phyloP scores from a whole-genome alignment of 179 eudicot species.

The Amaranthus tricolor region DNA sequence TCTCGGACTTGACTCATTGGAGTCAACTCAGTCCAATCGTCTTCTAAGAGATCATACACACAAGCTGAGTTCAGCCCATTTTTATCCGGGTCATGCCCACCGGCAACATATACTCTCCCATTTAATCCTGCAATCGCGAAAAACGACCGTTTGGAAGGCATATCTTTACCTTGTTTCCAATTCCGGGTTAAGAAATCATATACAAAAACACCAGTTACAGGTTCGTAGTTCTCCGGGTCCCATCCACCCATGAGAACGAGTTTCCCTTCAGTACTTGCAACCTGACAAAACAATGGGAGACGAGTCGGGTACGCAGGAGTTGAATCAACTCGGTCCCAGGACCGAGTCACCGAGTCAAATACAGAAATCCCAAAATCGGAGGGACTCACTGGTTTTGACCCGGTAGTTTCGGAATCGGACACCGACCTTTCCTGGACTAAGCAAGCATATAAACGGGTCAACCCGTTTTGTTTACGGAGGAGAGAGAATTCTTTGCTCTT shows the following conservation, averaged over 20 bases:
- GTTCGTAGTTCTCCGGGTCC: slow-evolving; percentile 52
- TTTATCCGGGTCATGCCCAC: slow-evolving; percentile 70
- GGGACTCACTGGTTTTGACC: slow-evolving; percentile 22
- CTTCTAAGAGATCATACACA: slow-evolving; percentile 33
- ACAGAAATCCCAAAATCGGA: slow-evolving; percentile 44
- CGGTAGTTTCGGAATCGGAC: not conserved
- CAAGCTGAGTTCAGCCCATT: slow-evolving; percentile 53
- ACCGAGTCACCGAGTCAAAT: slow-evolving; percentile 32
- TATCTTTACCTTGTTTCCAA: slow-evolving; percentile 46
- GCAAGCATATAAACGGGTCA: slow-evolving; percentile 45
- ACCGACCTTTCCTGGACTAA: slow-evolving; percentile 37
- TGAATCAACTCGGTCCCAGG: slow-evolving; percentile 49
- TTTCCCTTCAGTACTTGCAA: slow-evolving; percentile 52
- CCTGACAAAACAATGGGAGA: slow-evolving; percentile 55
- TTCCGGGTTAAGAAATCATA: slow-evolving; percentile 48
- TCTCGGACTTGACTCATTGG: slow-evolving; percentile 63
- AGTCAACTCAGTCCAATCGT: slow-evolving; percentile 60
- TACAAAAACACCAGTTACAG: slow-evolving; percentile 20
- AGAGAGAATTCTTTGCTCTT: slow-evolving; percentile 40
- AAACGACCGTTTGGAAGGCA: slow-evolving; percentile 51
- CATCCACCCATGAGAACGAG: slow-evolving; percentile 63
- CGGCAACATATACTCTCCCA: slow-evolving; percentile 47
- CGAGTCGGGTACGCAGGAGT: slow-evolving; percentile 46
- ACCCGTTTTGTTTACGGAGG: slow-evolving; percentile 42
- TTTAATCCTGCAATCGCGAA: slow-evolving; percentile 42